These are phyloP conservation scores for Penstemon barbatus DNA, from an alignment of 257 asterid genomes.

Conservation along the genomic window DNA sequence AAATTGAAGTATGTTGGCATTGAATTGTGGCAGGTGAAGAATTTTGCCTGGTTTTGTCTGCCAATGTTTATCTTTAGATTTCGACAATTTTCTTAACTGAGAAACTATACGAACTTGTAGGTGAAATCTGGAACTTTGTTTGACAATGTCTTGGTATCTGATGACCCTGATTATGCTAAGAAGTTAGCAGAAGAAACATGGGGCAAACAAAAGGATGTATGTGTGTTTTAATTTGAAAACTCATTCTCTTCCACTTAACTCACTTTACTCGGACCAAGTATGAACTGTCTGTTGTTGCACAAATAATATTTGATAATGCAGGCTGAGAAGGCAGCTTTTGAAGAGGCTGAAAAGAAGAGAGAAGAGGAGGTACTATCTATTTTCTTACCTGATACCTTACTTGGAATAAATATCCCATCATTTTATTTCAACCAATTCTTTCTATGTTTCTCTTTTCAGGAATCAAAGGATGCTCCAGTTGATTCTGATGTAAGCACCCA, in stretches of 20 bases:
- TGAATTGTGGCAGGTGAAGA: conserved; percentile 93
- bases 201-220: conserved; percentile 93
- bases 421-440: neutral
- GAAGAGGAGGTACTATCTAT: conserved; percentile 72
- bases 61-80: neutral
- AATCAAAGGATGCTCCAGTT: conserved; percentile 49
- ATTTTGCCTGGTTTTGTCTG: neutral
- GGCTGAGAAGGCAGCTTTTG: conserved; percentile 96
- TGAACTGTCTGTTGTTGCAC: conserved; percentile 2
- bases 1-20: conserved; percentile 91
- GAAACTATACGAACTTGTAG: conserved; percentile 39
- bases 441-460: conserved; percentile 26
- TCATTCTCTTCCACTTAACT: neutral
- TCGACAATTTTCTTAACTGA: neutral
- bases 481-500: conserved; percentile 55
- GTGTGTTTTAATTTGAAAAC: conserved; percentile 24
- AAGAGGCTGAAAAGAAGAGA: conserved; percentile 87
- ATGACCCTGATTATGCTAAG: conserved; percentile 92
- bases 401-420: neutral
- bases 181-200: conserved; percentile 87
- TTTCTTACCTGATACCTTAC: neutral
- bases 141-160: conserved; percentile 78
- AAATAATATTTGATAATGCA: conserved; percentile 32
- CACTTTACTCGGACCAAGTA: neutral
- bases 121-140: conserved; percentile 98